Evolutionary conservation across 768 basidiomycete species (phyloP), one percentile per base, ranked within the genome.

Genomic region (Podaxis carcinomalis): DNA sequence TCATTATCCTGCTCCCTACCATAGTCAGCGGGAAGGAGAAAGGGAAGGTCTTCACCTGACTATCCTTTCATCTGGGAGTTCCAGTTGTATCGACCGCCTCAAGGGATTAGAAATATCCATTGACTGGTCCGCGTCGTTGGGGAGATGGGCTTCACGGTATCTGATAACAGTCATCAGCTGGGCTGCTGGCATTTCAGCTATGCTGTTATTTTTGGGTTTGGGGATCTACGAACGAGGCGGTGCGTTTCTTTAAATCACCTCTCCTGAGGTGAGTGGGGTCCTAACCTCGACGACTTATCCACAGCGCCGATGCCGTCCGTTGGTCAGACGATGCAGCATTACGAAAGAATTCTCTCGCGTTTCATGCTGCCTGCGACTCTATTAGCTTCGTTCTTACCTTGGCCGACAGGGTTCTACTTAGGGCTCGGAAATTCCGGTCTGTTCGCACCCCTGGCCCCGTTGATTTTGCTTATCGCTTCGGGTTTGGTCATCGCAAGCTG

Each of bases 101-200:
- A 16, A 66, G 63, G 57, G 68, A 4, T 64, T 95, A 3, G 65
- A 70, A 1, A 68, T 96, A n/a, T 72, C 74, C 13, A 68, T 96
- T 5, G 91, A 95, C 68, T 86, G 87, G 85, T 76, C 78, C 71
- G 78, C 82, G 9, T 92, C 88, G 1, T 61, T 92, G 5, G 92
- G 91, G 1, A 80, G 89, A 39, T 80, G 85, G 70, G 85, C 86
- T 1, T 75, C 86, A 16, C 80, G 96, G 23, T 98, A 93, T 74
- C 82, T 88, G 51, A 87, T 84, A 35, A 86, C 87, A 1, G 66
- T 91, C 0, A 76, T 87, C 2, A 81, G 82, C 27, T 97, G 95
- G 89, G 79, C 86, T 2, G 75, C 89, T 1, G 93, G 90, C 3
- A 72, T 92, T n/a, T 82, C 86, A 1, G 77, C 82, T 3, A 65